Evolutionary conservation across 106 monocot genomes (phyloP), one percentile per base, ranked within the genome.

Genomic region (Gastrodia elata): DNA sequence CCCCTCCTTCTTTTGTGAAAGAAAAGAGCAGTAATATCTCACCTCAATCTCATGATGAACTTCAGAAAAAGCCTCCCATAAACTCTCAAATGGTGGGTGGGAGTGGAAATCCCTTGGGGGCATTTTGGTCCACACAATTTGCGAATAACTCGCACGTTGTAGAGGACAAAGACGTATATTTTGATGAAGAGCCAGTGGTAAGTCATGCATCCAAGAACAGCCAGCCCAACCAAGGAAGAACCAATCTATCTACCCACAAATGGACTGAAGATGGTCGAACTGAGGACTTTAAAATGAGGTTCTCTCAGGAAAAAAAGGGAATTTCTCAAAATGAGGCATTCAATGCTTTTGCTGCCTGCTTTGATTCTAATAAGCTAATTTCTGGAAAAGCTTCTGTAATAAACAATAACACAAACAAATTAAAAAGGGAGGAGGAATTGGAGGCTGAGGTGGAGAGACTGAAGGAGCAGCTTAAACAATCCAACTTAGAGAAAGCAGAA

Each of bases 111-210:
- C 43, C 84, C 5, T 20, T 84, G 27, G 95, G 95, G 75, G 81
- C 89, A 74, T 96, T 96, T 83, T 96, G 95, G 95, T 82, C 89
- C 41, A 88, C 87, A 44, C 89, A 87, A 38, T 85, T 87, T 78
- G 87, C 87, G 32, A 75, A 83, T 14, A 76, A 85, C 34, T 40
- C 76, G 8, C 78, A 81, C 40, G 70, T 77, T 72, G 42, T 69
- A 37, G 79, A 76, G 38, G 83, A 87, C 14, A 84, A 84, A 22
- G 82, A 67, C 0, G 76, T 82, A 2, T 2, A 80, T 24, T 89
- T 84, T 82, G 88, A 91, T 68, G 72, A 94, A 70, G 84, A 89
- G 37, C 71, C 82, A 71, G 40, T 61, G 0, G 40, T 61, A 0
- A 77, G 37, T 9, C 69, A 80, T 28, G 64, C 32, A 68, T 71